Evolutionary conservation across 208 protist genomes (phyloP).

Genomic region (Trypanosoma brucei): DNA sequence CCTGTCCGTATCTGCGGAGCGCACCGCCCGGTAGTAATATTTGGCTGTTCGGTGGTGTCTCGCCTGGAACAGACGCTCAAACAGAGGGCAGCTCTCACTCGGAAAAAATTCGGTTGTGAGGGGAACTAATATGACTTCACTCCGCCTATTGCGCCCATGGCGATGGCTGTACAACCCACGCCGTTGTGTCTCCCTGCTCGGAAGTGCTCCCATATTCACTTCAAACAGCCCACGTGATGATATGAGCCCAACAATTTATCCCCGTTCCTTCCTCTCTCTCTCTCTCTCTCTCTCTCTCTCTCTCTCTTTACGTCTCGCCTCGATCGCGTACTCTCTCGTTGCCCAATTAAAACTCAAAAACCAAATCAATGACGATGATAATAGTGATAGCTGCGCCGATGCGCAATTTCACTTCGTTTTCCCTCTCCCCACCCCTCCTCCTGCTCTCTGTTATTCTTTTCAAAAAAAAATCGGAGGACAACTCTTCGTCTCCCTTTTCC

Average conservation of each 20-base stretch:
- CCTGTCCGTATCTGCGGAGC: slow-evolving; percentile 24
- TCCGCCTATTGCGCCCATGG: slow-evolving; percentile 65
- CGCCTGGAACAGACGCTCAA: slow-evolving; percentile 45
- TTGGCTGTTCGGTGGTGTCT: slow-evolving; percentile 69
- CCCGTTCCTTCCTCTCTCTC: background rate
- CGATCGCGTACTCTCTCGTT: too few species aligned
- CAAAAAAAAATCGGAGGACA: too few species aligned
- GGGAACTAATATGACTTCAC: slow-evolving; percentile 68
- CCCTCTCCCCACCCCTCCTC: too few species aligned
- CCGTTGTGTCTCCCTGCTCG: slow-evolving; percentile 72
- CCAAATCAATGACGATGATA: too few species aligned
- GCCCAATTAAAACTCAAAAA: too few species aligned
- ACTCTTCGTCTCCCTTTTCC: too few species aligned
- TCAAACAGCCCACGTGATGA: too few species aligned
- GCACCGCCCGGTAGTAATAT: slow-evolving; percentile 70
- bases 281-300: too few species aligned
- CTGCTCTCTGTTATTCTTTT: too few species aligned
- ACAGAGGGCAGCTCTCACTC: slow-evolving; percentile 51
- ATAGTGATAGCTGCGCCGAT: too few species aligned
- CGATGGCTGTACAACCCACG: slow-evolving; percentile 73
- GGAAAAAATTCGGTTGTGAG: slow-evolving; percentile 65
- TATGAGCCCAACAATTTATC: background rate
- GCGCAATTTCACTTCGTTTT: too few species aligned
- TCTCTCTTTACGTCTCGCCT: too few species aligned
- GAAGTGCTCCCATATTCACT: slow-evolving; percentile 53